phyloP scores from a whole-genome alignment of 2,329 filamentous ascomycete genomes.

The Orbilia ellipsospora region DNA sequence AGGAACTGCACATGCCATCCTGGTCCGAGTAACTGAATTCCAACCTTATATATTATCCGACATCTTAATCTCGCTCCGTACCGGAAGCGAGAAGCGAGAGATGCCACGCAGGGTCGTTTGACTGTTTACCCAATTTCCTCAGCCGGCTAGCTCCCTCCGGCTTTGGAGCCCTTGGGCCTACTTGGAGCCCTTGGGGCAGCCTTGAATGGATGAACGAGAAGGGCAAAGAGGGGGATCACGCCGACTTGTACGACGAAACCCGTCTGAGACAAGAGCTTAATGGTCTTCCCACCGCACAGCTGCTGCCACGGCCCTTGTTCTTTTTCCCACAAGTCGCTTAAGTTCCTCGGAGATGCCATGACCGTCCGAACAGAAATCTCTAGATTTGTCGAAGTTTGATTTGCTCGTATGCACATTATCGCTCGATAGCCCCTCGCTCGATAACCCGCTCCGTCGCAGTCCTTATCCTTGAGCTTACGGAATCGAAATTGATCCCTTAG shows the following conservation, averaged over 20 bases:
- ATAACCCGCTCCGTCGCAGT: conserved; percentile 2
- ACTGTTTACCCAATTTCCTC: conserved; percentile 19
- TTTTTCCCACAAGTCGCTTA: conserved; percentile 37
- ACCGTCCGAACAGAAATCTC: conserved; percentile 42
- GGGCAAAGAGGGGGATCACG: not conserved
- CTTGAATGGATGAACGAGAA: not conserved
- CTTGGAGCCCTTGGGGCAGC: too few relatives aligned
- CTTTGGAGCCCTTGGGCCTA: too few relatives aligned
- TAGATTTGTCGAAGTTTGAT: conserved; percentile 43
- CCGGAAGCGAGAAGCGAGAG: not conserved
- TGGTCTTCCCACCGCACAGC: not conserved
- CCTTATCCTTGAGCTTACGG: conserved; percentile 49
- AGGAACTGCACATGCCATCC: too few relatives aligned
- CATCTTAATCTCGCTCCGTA: too few relatives aligned
- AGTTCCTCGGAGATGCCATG: conserved; percentile 53
- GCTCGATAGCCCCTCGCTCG: conserved; percentile 36
- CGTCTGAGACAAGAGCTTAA: conserved; percentile 10
- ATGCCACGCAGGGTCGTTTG: conserved; percentile 13
- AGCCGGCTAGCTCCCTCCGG: not conserved
- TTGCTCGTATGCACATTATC: conserved; percentile 52
- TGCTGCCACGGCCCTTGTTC: conserved; percentile 19
- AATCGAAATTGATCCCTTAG: conserved; percentile 29
- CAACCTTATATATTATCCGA: too few relatives aligned
- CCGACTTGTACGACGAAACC: conserved; percentile 13
- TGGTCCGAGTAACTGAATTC: too few relatives aligned